Evolutionary conservation across 2,329 filamentous ascomycete species (phyloP), one percentile per base, ranked within the genome.

Genomic region (Myrmaecium sp.): DNA sequence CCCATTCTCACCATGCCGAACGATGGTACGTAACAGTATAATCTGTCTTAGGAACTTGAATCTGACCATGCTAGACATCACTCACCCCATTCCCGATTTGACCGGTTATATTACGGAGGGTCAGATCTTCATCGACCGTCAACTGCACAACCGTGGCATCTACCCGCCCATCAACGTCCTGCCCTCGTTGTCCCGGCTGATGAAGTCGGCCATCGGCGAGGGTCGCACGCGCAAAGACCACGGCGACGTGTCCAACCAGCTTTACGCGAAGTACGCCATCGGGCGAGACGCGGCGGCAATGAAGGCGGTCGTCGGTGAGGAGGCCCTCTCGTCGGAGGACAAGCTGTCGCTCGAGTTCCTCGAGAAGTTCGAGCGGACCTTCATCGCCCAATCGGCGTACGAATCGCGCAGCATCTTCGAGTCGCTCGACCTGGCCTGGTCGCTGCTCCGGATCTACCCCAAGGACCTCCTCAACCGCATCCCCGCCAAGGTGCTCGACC

Each of bases 1-100:
- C 89, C 89, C 33, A 98, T 98, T 52, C 57, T 98, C 59, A 94
- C 89, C 41, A 98, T 98, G 89, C 89, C 89, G 47, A 98, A 98
- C 71, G 86, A 98, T 51, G 86, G 69, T 73, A 50, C 29, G 54
- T 38, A 17, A 17, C 7, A 8, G 12, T 7, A 13, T 7, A 7
- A 23, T 23, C 10, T 6, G 6, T 7, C 12, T 23, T 23, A 13
- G 6, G 6, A 7, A 8, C 13, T 5, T n/a, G 24, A 9, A n/a
- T 9, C n/a, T 5, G 22, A 21, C 8, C 3, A 8, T n/a, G 16
- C 2, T 29, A 74, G 71, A 98, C 59, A 98, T 98, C 51, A 98
- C 89, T 22, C 89, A 98, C 54, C 91, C 89, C 21, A 98, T 98
- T 51, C 91, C 91, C 36, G 89, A 98, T 65, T 65, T 98, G 62